Evolutionary conservation across 192 early-diverging fungal species (phyloP), one percentile per base, ranked within the genome.

Genomic region (Entrophospora sp.): DNA sequence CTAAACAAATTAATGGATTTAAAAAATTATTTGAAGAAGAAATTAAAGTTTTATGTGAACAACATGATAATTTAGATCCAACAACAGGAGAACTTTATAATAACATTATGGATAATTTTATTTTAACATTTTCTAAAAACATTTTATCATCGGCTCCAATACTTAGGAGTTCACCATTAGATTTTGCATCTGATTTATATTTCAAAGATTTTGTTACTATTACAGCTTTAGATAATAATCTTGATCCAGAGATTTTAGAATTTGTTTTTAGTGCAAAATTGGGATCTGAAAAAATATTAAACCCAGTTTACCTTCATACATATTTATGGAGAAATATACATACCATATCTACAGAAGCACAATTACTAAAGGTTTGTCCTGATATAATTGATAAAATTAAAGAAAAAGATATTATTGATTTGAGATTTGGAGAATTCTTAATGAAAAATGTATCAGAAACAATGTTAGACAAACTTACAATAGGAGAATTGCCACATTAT

Each of bases 241-340:
- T n/a, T n/a, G n/a, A n/a, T n/a, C n/a, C n/a, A n/a, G n/a, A n/a
- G n/a, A n/a, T n/a, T n/a, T 56, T 69, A 14, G 3, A 28, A 10
- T 56, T 28, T 22, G 18, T 69, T n/a, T 24, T 69, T 14, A 51
- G 27, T 34, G 14, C 25, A n/a, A 51, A 43, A 25, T 31, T 69
- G 1, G 34, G 43, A 9, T 14, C 51, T n/a, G 68, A 63, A 18
- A 36, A 51, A 5, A 13, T 61, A 8, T 13, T 25, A 3, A 52
- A 64, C n/a, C 68, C 68, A 10, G 18, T 64, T 16, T 4, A 40
- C 5, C 16, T 69, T 10, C 68, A 69, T 8, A 30, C 31, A 25
- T 55, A 38, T 31, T 69, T 60, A 61, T 69, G 68, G 68, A 38
- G 24, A n/a, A n/a, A n/a, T n/a, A n/a, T n/a, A 24, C n/a, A 69